phyloP scores from a whole-genome alignment of 331 rosid genomes.

The Ulmus americana region DNA sequence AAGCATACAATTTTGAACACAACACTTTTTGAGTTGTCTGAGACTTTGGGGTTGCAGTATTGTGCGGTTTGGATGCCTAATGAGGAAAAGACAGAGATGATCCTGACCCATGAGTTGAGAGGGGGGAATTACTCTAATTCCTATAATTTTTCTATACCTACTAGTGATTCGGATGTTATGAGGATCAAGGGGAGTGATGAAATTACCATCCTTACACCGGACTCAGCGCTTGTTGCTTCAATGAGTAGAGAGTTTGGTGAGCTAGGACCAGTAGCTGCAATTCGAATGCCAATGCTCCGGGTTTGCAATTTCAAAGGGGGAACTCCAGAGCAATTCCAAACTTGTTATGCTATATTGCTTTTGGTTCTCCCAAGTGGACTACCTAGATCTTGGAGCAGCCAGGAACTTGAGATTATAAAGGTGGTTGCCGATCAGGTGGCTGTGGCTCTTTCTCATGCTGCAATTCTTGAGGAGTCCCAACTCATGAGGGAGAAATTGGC shows the following conservation, averaged over 20 bases:
- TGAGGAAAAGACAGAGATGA: conserved; percentile 73
- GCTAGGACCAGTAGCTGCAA: conserved; percentile 82
- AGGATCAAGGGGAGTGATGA: conserved; percentile 54
- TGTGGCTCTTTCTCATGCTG: conserved; percentile 97
- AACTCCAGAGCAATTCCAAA: conserved; percentile 72
- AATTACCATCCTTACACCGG: conserved; percentile 56
- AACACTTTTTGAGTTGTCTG: conserved; percentile 80
- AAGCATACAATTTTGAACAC: conserved; percentile 75
- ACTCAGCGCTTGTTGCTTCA: conserved; percentile 67
- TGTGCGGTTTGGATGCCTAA: conserved; percentile 99
- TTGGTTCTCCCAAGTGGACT: conserved; percentile 79
- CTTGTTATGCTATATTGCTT: conserved; percentile 82
- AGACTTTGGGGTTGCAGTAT: conserved; percentile 80
- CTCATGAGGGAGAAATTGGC: conserved; percentile 93
- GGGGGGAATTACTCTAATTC: conserved; percentile 40
- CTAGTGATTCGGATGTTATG: conserved; percentile 57
- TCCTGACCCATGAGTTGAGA: conserved; percentile 72
- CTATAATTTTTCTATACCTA: conserved; percentile 49
- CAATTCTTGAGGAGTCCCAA: conserved; percentile 92
- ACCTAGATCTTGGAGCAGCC: conserved; percentile 76
- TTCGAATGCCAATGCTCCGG: conserved; percentile 97
- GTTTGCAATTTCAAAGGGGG: conserved; percentile 91
- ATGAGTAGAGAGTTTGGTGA: conserved; percentile 54
- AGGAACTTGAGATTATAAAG: conserved; percentile 85
- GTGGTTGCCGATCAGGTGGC: conserved; percentile 99